These are phyloP conservation scores for Coprinopsis cinerea DNA, from an alignment of 768 basidiomycete species.

Conservation along the genomic window DNA sequence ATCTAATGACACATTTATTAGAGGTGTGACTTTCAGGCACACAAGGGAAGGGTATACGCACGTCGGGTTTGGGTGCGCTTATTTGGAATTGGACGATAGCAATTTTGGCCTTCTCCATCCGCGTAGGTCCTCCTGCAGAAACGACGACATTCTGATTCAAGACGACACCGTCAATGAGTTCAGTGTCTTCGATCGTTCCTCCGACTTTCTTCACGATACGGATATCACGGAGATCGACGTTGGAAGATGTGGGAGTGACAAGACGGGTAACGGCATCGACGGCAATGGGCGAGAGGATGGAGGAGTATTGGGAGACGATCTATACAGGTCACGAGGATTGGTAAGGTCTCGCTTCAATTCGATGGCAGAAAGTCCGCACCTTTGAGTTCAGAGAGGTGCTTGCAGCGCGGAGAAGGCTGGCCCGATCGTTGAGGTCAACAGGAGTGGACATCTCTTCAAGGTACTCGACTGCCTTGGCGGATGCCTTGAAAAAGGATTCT, in stretches of 20 bases:
- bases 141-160: conserved; percentile 92
- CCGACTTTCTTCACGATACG: conserved; percentile 98
- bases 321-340: conserved; percentile 24
- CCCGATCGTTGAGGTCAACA: conserved; percentile 83
- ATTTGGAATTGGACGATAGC: conserved; percentile 98
- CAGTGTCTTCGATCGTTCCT: conserved; percentile 98
- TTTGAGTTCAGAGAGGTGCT: conserved; percentile 96
- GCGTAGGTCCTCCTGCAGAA: conserved; percentile 86
- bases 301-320: conserved; percentile 99
- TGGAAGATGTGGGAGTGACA: conserved; percentile 81
- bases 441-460: conserved; percentile 89
- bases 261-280: conserved; percentile 94
- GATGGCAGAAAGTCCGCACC: conserved; percentile 48
- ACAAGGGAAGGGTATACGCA: conserved; percentile 32
- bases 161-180: conserved; percentile 94
- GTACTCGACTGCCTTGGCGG: conserved; percentile 89
- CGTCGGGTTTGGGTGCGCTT: conserved; percentile 95
- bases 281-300: conserved; percentile 96
- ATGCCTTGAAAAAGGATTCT: conserved; percentile 91
- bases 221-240: conserved; percentile 94
- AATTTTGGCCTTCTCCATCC: conserved; percentile 98
- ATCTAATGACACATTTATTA: conserved; percentile 49
- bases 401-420: conserved; percentile 83
- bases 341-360: not conserved
- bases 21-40: conserved; percentile 10